Conservation (phyloP, 2,329 filamentous ascomycete genomes). For the Fusarium mexicanum region DNA sequence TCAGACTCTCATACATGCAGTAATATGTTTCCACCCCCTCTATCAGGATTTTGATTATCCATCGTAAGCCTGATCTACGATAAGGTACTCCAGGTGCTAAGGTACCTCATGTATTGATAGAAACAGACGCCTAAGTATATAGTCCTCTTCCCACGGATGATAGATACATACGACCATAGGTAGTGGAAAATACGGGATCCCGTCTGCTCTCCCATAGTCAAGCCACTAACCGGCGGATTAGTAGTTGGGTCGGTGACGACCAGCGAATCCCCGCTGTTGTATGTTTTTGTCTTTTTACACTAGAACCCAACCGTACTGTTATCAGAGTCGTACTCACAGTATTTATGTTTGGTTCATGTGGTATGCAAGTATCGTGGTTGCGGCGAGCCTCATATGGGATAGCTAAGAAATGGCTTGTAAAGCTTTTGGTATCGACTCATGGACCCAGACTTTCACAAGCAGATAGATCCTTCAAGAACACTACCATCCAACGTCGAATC, state of each 20-base stretch:
- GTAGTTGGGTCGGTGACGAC: constrained; percentile 3
- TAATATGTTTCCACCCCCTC: background rate
- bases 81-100: background rate
- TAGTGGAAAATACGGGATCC: constrained; percentile 11
- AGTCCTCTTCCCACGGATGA: rapidly evolving
- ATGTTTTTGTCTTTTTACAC: background rate
- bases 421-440: background rate
- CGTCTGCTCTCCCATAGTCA: constrained; percentile 1
- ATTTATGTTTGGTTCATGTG: background rate
- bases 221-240: constrained; percentile 2
- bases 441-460: background rate
- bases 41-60: background rate
- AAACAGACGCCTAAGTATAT: background rate
- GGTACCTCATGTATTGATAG: background rate
- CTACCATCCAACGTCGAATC: background rate
- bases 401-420: background rate
- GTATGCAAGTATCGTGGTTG: background rate
- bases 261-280: background rate
- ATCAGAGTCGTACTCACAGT: background rate
- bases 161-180: background rate
- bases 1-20: background rate
- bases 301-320: background rate
- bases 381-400: background rate
- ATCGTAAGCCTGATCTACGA: no score
- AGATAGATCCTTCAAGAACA: background rate